Evolutionary conservation across 2,329 filamentous ascomycete species (phyloP), one percentile per base, ranked within the genome.

Genomic region (Sporothrix pallida): DNA sequence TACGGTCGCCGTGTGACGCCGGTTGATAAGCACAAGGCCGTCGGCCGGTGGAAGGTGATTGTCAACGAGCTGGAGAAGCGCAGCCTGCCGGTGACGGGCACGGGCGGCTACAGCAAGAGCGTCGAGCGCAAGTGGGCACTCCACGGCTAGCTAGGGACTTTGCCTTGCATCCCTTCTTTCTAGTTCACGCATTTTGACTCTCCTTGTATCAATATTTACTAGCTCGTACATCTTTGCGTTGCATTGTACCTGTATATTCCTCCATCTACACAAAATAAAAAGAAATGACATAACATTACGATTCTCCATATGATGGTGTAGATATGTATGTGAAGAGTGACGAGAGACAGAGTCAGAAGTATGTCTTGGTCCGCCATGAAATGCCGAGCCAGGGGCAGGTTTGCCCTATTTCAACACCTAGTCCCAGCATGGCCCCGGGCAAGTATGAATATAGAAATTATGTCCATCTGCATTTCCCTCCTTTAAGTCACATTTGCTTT

Each of bases 1-100:
- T 87, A 88, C 77, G 80, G 82, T 37, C 87, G 87, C 76, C 90
- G 91, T 78, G 84, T 93, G 74, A 94, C 90, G 8, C 87, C 89
- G 10, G 89, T 92, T 48, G 88, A 95, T 80, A 90, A 89, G 80
- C 92, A 95, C 82, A 89, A 87, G 78, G 86, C 78, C 78, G 78
- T 80, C 42, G 81, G 81, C 46, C 79, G 81, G 71, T 83, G 81
- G 81, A 83, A 83, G 81, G 76, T 82, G 48, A 82, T 83, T 46
- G 78, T 78, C 71, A 52, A 78, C 72, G 81, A 80, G 78, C 78
- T 80, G 26, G 75, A 79, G 76, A 79, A 79, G 75, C 75, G 78
- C 13, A 76, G 70, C 3, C 75, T 78, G 72, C 77, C 77, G 50
- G 76, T 81, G 44, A 78, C 77, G 17, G 81, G 81, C 74, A 75